Base-by-base conservation (phyloP, 176 grass and related monocot species). In the Lolium perenne region DNA sequence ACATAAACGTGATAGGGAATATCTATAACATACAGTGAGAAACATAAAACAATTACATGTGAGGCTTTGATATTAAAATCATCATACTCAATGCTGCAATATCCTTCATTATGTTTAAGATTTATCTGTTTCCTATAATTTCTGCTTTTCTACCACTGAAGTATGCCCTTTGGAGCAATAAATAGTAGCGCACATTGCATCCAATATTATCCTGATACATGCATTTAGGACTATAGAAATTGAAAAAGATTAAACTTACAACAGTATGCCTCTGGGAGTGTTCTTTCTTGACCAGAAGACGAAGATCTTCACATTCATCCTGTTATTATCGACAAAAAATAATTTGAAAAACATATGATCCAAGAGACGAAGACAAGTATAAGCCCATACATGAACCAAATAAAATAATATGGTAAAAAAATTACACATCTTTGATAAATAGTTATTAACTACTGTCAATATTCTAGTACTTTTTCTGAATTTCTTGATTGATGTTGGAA, bases 291-390 rank as follows among this genome's bases (percentile, higher is more conserved):
- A 77, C 92, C 76, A 92, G 85, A 38, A 91, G 50, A 67, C 29
- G 84, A 82, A 99, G 88, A 80, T 96, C 82, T 82, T 92, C 81
- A 40, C 90, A 94, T 68, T 99, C 97, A 26, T 95, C 88, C 97
- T 99, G 85, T 78, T 68, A 82, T 88, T 43, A 91, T 54, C 64
- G 76, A 69, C 22, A 75, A 29, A 47, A 82, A 46, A 35, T 8
- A 2, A 83, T 82, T 86, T 50, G 6, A 73, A 87, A 21, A 79
- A 66, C 50, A 81, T 65, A 72, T 62, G 54, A 86, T 84, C 46
- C 38, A 76, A 48, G 26, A 62, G 38, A 90, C 49, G 17, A 76
- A 48, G 26, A 62, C 48, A 90, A 49, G 21, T 46, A 74, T 67
- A 23, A 88, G 87, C 53, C 20, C 38, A 26, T 67, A 80, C 4